Conservation (phyloP, 1,284 basidiomycete genomes). For the Cutaneotrichosporon cavernicola region DNA sequence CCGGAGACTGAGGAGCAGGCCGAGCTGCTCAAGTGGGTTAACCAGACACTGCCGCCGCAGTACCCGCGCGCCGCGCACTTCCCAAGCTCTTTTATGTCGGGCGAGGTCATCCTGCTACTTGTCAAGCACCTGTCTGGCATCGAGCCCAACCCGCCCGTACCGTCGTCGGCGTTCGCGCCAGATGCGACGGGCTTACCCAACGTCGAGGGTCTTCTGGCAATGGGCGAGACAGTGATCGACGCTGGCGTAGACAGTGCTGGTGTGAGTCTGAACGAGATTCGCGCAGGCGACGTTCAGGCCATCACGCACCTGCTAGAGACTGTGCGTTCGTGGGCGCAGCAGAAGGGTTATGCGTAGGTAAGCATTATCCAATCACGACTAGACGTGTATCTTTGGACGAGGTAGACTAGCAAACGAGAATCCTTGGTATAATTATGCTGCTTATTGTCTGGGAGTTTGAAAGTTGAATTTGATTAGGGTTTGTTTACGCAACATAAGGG, state of each 20-base stretch:
- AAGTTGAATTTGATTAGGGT: not conserved
- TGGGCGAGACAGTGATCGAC: slow-evolving; percentile 85
- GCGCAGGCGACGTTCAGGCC: slow-evolving; percentile 73
- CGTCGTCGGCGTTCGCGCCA: slow-evolving; percentile 42
- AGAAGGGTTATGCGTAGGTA: slow-evolving; percentile 10
- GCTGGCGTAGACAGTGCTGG: slow-evolving; percentile 82
- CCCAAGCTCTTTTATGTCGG: slow-evolving; percentile 54
- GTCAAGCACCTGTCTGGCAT: slow-evolving; percentile 49
- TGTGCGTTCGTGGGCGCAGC: slow-evolving; percentile 51
- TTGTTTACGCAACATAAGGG: too few relatives aligned
- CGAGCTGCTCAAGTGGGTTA: slow-evolving; percentile 78
- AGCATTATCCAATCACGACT: not conserved
- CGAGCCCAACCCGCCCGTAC: slow-evolving; percentile 44
- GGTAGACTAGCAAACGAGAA: not conserved
- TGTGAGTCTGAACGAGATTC: slow-evolving; percentile 86
- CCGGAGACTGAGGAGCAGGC: slow-evolving; percentile 48
- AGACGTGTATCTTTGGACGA: not conserved
- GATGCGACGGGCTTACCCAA: slow-evolving; percentile 54
- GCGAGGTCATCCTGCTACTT: slow-evolving; percentile 53
- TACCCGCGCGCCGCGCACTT: slow-evolving; percentile 62
- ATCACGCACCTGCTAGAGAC: slow-evolving; percentile 72
- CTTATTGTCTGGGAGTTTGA: not conserved
- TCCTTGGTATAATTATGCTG: slow-evolving; percentile 7
- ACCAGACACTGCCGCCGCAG: slow-evolving; percentile 68
- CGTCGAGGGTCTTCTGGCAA: slow-evolving; percentile 80